Conservation (phyloP, 768 basidiomycete species). For the Termitomyces sp. region DNA sequence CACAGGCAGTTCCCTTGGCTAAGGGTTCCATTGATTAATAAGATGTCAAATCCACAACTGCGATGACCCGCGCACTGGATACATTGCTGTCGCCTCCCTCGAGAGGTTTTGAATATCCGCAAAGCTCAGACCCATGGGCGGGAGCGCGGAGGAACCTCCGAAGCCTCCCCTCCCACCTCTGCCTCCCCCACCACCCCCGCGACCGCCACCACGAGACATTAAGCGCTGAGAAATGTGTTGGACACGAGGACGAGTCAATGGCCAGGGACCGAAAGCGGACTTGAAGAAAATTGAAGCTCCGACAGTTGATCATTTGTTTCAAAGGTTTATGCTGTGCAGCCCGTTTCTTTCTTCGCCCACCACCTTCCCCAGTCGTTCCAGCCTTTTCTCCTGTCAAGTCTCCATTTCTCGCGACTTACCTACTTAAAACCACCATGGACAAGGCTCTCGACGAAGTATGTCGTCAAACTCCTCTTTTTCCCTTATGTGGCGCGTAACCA, state of each 20-base stretch:
- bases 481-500: slow-evolving; percentile 16
- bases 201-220: slow-evolving; percentile 36
- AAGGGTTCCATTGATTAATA: slow-evolving; percentile 15
- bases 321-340: slow-evolving; percentile 13
- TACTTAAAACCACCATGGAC: slow-evolving; percentile 47
- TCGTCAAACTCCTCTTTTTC: slow-evolving; percentile 14
- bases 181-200: slow-evolving; percentile 32
- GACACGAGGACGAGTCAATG: slow-evolving; percentile 6
- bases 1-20: slow-evolving; percentile 67
- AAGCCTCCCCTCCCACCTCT: slow-evolving; percentile 57
- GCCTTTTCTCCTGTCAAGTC: slow-evolving; percentile 21
- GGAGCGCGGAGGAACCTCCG: slow-evolving; percentile 43
- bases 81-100: slow-evolving; percentile 69
- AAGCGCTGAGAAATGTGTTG: slow-evolving; percentile 6
- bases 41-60: slow-evolving; percentile 16
- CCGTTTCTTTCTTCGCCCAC: slow-evolving; percentile 11
- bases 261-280: slow-evolving; percentile 18
- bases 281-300: slow-evolving; percentile 33
- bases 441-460: slow-evolving; percentile 79
- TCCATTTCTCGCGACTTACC: slow-evolving; percentile 11
- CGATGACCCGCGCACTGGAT: slow-evolving; percentile 57
- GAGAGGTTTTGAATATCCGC: slow-evolving; percentile 75
- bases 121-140: slow-evolving; percentile 78
- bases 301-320: slow-evolving; percentile 21
- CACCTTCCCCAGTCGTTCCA: slow-evolving; percentile 21